Percentiles rank a stretch among this genome's conserved stretches.
Conservation (phyloP, 345 rosid species). For the Isatis tinctoria region DNA sequence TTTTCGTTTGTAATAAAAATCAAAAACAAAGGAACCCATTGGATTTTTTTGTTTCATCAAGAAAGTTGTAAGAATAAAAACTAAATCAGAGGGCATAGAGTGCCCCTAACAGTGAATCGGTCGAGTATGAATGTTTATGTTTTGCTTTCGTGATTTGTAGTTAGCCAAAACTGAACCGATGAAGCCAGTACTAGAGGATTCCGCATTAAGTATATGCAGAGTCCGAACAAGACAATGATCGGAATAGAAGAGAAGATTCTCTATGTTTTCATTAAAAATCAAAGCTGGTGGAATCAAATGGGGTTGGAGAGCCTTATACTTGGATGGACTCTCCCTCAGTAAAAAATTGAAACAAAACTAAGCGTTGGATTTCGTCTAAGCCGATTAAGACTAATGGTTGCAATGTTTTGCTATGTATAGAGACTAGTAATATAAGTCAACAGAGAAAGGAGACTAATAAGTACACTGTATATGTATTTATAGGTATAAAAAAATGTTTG, state of each 20-base stretch:
- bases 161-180: neutral
- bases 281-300: too few relatives aligned
- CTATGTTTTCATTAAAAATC: too few relatives aligned
- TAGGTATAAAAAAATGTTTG: neutral
- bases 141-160: neutral
- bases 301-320: too few relatives aligned
- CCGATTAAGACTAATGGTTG: neutral
- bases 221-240: neutral
- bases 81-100: neutral
- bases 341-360: too few relatives aligned
- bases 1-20: constrained; percentile 18
- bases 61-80: neutral
- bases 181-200: neutral
- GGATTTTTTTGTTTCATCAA: neutral
- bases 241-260: too few relatives aligned
- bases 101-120: neutral
- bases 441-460: too few relatives aligned
- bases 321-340: too few relatives aligned
- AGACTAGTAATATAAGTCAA: neutral
- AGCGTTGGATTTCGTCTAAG: neutral
- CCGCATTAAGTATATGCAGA: neutral
- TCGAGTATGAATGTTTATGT: neutral
- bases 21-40: constrained; percentile 8
- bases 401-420: too few relatives aligned
- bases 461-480: neutral